phyloP scores from a whole-genome alignment of 169 alveolate genomes.

The Eimeria nieschulzi region DNA sequence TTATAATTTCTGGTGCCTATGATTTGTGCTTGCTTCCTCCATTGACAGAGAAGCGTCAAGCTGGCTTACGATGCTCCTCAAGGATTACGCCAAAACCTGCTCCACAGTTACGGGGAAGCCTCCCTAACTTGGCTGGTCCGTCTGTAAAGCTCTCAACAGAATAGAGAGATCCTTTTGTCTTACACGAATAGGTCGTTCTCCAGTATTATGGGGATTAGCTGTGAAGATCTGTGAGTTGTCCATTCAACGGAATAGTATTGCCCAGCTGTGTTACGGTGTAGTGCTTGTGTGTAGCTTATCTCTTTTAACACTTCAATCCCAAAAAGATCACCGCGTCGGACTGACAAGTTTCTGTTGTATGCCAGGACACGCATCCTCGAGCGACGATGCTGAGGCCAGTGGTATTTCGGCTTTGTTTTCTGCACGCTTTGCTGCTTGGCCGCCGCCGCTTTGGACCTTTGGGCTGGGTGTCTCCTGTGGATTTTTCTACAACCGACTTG shows the following conservation, averaged over 20 bases:
- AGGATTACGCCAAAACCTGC: constrained; percentile 91
- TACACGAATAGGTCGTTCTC: no score
- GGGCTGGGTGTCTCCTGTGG: constrained; percentile 98
- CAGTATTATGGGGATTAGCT: no score
- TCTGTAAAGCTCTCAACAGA: no score
- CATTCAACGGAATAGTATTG: no score
- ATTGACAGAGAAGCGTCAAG: constrained; percentile 91
- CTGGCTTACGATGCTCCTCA: constrained; percentile 95
- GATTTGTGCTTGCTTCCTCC: constrained; percentile 15
- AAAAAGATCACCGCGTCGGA: constrained; percentile 87
- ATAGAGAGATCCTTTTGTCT: no score
- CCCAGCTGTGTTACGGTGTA: no score
- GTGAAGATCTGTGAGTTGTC: no score
- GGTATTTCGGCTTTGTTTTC: constrained; percentile 93
- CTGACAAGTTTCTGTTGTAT: constrained; percentile 90
- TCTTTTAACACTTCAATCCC: no score
- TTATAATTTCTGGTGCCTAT: constrained; percentile 58
- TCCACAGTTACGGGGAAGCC: constrained; percentile 83
- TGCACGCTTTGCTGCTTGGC: constrained; percentile 95
- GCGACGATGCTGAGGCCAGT: constrained; percentile 92
- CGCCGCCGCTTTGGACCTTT: constrained; percentile 96
- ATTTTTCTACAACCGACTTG: constrained; percentile 94
- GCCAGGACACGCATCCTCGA: constrained; percentile 91
- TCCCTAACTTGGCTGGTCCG: constrained; percentile 89
- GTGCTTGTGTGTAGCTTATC: no score